Conservation (phyloP, 2,329 filamentous ascomycete genomes). For the Aspergillus piperis region DNA sequence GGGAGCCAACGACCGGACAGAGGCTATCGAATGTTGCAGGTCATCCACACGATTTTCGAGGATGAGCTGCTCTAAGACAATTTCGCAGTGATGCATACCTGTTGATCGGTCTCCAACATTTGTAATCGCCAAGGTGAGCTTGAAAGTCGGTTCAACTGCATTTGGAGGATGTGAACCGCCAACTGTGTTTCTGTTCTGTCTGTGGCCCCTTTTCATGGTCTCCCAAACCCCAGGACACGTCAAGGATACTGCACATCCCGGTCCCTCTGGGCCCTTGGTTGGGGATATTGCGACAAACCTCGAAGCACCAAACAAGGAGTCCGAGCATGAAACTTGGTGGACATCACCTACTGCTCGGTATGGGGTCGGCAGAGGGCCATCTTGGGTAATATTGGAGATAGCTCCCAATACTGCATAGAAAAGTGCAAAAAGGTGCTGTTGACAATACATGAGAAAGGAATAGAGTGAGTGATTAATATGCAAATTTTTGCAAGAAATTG, state of each 20-base stretch:
- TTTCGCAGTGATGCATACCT: background rate
- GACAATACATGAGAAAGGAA: constrained; percentile 3
- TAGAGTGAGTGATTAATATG: background rate
- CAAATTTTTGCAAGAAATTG: background rate
- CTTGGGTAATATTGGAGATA: constrained; percentile 3
- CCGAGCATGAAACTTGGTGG: background rate
- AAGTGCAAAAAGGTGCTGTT: constrained; percentile 1
- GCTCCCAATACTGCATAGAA: background rate
- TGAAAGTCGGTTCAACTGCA: background rate
- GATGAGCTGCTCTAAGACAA: background rate
- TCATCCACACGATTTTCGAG: background rate
- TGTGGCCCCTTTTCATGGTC: background rate
- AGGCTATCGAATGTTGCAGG: background rate
- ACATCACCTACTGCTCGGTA: background rate
- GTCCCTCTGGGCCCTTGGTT: background rate
- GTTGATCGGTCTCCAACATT: background rate
- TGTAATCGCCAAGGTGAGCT: background rate
- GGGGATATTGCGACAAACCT: background rate
- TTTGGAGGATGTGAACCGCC: background rate
- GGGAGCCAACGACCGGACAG: background rate
- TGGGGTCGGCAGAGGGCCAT: background rate
- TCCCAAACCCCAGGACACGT: background rate
- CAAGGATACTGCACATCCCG: background rate
- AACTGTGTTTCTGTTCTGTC: background rate
- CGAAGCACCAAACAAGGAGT: background rate